Conservation (phyloP, 257 asterid species). For the Solanum stenotomum region DNA sequence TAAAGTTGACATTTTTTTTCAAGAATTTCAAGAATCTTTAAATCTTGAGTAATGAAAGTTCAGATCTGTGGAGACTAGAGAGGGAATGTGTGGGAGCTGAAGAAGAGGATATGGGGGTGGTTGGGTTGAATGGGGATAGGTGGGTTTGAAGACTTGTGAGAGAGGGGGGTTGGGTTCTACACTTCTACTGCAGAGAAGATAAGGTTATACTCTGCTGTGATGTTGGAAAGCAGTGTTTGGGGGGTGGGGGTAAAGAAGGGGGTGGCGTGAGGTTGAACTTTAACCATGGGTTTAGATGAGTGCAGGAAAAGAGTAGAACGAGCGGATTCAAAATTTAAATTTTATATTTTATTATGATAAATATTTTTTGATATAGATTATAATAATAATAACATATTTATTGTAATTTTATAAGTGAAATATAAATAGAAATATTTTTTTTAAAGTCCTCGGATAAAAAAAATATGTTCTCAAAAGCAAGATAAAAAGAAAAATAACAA, state of each 20-base stretch:
- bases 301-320: background rate
- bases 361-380: background rate
- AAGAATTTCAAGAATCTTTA: background rate
- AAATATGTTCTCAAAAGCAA: too few relatives aligned
- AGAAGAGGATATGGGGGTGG: background rate
- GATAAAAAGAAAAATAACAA: too few relatives aligned
- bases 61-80: background rate
- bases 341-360: accelerated
- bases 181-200: background rate
- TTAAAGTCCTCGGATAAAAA: accelerated
- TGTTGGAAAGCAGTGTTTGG: background rate
- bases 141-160: background rate
- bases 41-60: background rate
- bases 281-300: background rate
- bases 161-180: background rate
- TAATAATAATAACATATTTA: background rate
- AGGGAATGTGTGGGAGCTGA: background rate
- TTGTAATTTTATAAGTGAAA: too few relatives aligned
- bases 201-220: background rate
- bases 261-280: background rate
- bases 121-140: background rate
- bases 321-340: background rate
- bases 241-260: background rate
- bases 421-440: too few relatives aligned
- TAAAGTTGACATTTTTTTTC: background rate